phyloP scores from a whole-genome alignment of 495 filamentous ascomycete species.

The Gamarada debralockiae region DNA sequence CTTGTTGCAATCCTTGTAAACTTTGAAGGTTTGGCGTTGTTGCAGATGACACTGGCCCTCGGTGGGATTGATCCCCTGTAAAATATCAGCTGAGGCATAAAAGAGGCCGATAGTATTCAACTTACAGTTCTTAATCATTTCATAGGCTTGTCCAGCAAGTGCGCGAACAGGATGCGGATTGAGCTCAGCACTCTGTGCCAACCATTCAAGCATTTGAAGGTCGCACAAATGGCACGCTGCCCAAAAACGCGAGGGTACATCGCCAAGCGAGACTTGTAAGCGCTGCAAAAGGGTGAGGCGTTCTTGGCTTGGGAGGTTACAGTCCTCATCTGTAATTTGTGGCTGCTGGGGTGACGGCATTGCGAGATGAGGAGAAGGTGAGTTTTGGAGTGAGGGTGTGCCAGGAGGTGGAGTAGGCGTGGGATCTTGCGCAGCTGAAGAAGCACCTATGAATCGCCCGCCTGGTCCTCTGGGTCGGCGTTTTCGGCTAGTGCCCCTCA shows the following conservation, averaged over 20 bases:
- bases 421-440: no score
- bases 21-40: not conserved
- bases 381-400: no score
- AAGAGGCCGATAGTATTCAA: not conserved
- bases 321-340: constrained; percentile 2
- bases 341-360: not conserved
- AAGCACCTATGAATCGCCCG: no score
- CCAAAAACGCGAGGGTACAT: constrained; percentile 9
- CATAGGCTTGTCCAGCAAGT: not conserved
- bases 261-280: constrained; percentile 1
- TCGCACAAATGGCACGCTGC: constrained; percentile 12
- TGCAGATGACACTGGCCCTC: not conserved
- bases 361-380: no score
- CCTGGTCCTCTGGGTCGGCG: no score
- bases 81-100: not conserved
- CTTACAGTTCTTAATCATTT: constrained; percentile 3
- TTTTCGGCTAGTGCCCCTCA: no score
- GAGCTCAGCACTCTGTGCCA: not conserved
- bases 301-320: constrained; percentile 3
- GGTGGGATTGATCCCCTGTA: not conserved
- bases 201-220: not conserved
- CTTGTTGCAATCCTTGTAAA: not conserved
- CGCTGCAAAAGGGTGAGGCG: constrained; percentile 1
- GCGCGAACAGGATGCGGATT: not conserved
- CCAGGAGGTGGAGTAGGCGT: no score